phyloP scores from a whole-genome alignment of 257 asterid species.

The Apocynum venetum region DNA sequence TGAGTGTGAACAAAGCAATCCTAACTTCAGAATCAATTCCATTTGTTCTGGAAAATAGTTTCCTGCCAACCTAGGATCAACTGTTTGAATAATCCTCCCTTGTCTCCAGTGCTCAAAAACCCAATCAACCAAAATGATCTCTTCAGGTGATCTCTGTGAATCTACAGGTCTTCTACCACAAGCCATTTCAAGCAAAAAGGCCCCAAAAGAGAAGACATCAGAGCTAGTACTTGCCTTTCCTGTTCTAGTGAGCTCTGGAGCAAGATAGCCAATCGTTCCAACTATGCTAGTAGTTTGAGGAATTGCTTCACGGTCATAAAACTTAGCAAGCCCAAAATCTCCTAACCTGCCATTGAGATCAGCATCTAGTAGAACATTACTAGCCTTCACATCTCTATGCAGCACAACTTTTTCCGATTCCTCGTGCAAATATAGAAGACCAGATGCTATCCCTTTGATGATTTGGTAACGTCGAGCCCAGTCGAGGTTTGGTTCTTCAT shows the following conservation, averaged over 20 bases:
- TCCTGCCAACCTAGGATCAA: constrained; percentile 37
- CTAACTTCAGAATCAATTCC: constrained; percentile 48
- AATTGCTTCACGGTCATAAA: constrained; percentile 53
- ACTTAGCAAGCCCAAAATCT: constrained; percentile 57
- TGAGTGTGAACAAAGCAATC: constrained; percentile 45
- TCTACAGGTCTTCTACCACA: constrained; percentile 66
- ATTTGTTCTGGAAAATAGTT: constrained; percentile 35
- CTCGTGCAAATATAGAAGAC: constrained; percentile 61
- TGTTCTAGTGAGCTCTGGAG: constrained; percentile 55
- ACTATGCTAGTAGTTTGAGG: constrained; percentile 54
- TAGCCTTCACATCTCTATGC: constrained; percentile 63
- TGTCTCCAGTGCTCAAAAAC: constrained; percentile 39
- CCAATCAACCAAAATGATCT: constrained; percentile 48
- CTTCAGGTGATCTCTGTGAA: constrained; percentile 23
- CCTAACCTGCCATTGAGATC: constrained; percentile 48
- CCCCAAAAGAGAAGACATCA: constrained; percentile 58
- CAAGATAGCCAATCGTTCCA: constrained; percentile 60
- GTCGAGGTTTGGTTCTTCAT: constrained; percentile 29
- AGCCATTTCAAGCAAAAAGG: constrained; percentile 56
- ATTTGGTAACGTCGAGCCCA: constrained; percentile 65
- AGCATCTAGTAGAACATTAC: constrained; percentile 48
- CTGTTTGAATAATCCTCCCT: constrained; percentile 39
- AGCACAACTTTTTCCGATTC: constrained; percentile 61
- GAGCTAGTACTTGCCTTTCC: constrained; percentile 53
- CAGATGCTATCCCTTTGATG: constrained; percentile 66